Evolutionary conservation across 306 rosid genomes (phyloP), one percentile per base, ranked within the genome.

Genomic region (Fragaria vesca): DNA sequence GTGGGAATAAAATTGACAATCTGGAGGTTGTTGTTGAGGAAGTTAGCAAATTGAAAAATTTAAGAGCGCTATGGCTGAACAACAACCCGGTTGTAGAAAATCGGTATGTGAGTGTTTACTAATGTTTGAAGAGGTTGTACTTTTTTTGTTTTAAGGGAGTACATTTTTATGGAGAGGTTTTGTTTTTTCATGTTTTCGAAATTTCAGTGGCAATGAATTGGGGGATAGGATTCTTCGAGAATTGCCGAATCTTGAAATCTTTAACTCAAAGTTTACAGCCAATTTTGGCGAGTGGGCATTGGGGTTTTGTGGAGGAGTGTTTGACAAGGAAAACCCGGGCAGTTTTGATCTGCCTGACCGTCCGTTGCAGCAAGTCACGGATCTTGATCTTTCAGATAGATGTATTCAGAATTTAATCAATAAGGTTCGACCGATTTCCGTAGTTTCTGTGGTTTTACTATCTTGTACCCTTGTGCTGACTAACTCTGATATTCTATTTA

Each of bases 51-150:
- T 88, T 92, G 73, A 85, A 88, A 75, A 83, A 83, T 74, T 87
- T 94, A 28, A 89, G 83, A 86, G 98, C 97, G 77, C 84, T 94
- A 45, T 94, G 98, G 98, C 83, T 94, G 85, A 89, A 86, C 84
- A 80, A 86, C 82, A 94, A 94, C 76, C 97, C 88, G 0, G 81
- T 86, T 75, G 83, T 86, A 38, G 46, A 70, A 66, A 85, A 78
- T 30, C 32, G 91, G 97, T 94, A 79, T 26, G 85, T 71, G 85
- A 71, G 11, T 30, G 42, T 66, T 15, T 66, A 54, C 47, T 42
- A 16, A 62, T 80, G 40, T 4, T 13, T 36, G 40, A 50, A 52
- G 60, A 69, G 21, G 40, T 82, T 48, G 60, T 81, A 26, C 16
- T 77, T 26, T 55, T 55, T 2, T 51, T 69, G 28, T 65, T 69